Base-by-base conservation (phyloP, 495 filamentous ascomycete genomes). In the Aspergillus nanangensis region DNA sequence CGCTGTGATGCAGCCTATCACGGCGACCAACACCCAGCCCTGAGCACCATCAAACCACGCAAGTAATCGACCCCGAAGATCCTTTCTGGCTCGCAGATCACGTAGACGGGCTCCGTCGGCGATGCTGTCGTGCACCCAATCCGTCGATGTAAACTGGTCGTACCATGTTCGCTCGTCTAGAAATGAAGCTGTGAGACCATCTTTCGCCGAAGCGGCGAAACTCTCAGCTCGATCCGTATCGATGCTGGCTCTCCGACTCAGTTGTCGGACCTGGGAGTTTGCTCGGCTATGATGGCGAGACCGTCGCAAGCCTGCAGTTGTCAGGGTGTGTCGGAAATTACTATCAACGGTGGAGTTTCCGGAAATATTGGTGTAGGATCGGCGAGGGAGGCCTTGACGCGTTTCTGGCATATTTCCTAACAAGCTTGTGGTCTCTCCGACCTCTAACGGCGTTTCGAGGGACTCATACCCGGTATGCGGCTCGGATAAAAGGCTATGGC, bases 81-180 rank as follows among this genome's bases (percentile, higher is more conserved):
- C 93, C 65, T 87, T 95, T 5, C 91, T 76, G 50, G 75, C 81
- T 35, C 89, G 79, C 21, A 97, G 75, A 38, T 82, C 82, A 53
- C 91, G 94, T 29, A 94, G 80, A 35, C 93, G 85, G 43, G 85
- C 87, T 34, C 90, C 88, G 65, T 98, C 93, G 56, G 91, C 90
- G 51, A 97, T 96, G 62, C 87, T 93, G 56, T 98, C 93, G 58
- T 95, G 90, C 7, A 98, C 93, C 93, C 92, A 97, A 64, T 98
- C 93, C 54, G 92, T 97, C 8, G 88, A 95, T 5, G 92, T 96
- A 65, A 97, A 96, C 65, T 98, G 93, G 70, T 98, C 92, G 66
- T 98, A 98, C 93, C 93, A 98, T 10, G 93, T 87, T 14, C 93
- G 81, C 40, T 98, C 90, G 57, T 98, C 89, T 21, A 80, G 63